These are phyloP conservation scores for Dalbergia cochinchinensis DNA, from an alignment of 306 rosid genomes.

Conservation along the genomic window DNA sequence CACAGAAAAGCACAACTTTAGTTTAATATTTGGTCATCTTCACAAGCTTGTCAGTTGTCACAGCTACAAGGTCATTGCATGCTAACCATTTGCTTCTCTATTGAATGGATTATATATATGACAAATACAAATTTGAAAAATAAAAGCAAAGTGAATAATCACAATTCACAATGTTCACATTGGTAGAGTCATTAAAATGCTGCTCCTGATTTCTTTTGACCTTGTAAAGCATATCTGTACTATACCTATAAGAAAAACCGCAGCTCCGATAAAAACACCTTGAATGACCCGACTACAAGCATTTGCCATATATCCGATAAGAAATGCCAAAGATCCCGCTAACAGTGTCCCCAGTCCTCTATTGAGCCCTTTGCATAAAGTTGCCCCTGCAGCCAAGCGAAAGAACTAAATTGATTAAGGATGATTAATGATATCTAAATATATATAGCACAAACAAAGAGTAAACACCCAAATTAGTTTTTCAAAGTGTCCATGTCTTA, in stretches of 20 bases:
- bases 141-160: neutral
- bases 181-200: neutral
- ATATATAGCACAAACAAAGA: too few relatives aligned
- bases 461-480: too few relatives aligned
- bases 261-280: constrained; percentile 80
- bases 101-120: neutral
- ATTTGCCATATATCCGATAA: constrained; percentile 67
- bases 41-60: neutral
- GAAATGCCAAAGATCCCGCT: constrained; percentile 84
- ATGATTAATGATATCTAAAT: neutral
- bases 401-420: constrained; percentile 18
- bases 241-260: constrained; percentile 83
- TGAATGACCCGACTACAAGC: constrained; percentile 51
- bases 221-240: neutral
- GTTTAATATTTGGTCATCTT: constrained; percentile 3
- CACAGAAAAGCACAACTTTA: neutral
- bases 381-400: constrained; percentile 70
- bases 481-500: neutral
- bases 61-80: neutral
- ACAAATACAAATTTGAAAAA: constrained; percentile 8
- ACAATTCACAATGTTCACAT: neutral
- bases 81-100: neutral
- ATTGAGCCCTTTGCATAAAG: constrained; percentile 95
- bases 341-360: constrained; percentile 92
- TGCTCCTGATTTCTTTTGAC: neutral